Conservation (phyloP, 352 stramenopile species). For the Pythium rishiriense region DNA sequence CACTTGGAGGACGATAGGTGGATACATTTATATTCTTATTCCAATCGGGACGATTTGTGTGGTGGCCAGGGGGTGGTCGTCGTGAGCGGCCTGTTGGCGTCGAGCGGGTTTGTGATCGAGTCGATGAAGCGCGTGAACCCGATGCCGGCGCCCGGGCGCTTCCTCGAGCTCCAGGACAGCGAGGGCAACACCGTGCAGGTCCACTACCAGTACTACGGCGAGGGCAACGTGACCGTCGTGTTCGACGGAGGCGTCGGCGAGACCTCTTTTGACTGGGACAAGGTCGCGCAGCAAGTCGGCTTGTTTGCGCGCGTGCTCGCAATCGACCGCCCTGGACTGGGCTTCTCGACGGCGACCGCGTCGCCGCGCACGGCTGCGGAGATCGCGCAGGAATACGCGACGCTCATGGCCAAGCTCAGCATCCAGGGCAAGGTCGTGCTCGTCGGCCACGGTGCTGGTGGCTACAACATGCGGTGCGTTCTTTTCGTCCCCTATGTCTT, state of each 20-base stretch:
- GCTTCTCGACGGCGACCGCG: slow-evolving; percentile 53
- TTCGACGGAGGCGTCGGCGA: slow-evolving; percentile 79
- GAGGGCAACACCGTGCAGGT: slow-evolving; percentile 44
- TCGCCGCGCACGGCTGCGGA: slow-evolving; percentile 53
- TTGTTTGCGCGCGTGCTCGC: slow-evolving; percentile 58
- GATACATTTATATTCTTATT: too few relatives aligned
- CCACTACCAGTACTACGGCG: slow-evolving; percentile 52
- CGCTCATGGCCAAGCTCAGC: slow-evolving; percentile 58
- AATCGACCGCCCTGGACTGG: slow-evolving; percentile 75
- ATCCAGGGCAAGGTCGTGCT: slow-evolving; percentile 62
- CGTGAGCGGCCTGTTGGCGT: slow-evolving; percentile 43
- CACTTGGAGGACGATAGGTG: too few relatives aligned
- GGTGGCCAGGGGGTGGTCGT: slow-evolving; percentile 38
- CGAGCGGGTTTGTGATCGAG: slow-evolving; percentile 70
- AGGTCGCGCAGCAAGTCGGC: slow-evolving; percentile 51
- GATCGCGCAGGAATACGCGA: slow-evolving; percentile 64
- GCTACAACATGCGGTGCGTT: slow-evolving; percentile 76
- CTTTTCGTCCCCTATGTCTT: too few relatives aligned
- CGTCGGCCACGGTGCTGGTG: slow-evolving; percentile 68
- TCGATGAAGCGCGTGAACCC: slow-evolving; percentile 63
- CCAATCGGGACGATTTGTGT: not conserved
- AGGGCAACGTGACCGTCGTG: slow-evolving; percentile 59
- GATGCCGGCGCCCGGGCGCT: slow-evolving; percentile 42
- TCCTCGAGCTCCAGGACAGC: slow-evolving; percentile 44
- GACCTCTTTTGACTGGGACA: slow-evolving; percentile 85